A percentile compares a stretch with the other conserved stretches of the same genome.
phyloP scores from a whole-genome alignment of 441 rosid genomes.

The Populus tomentosa region DNA sequence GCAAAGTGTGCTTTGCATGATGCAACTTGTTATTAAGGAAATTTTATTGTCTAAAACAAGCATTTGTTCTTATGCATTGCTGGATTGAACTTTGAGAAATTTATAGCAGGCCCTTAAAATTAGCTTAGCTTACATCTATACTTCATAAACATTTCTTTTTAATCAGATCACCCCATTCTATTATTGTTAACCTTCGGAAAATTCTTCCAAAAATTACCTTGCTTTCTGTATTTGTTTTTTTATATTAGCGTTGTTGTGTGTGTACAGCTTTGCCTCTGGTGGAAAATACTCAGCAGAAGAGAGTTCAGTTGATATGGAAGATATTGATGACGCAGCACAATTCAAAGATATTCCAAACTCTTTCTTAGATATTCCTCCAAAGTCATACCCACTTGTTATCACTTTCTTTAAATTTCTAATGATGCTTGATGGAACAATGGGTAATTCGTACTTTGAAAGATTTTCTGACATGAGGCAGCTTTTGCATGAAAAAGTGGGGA shows the following conservation, averaged over 20 bases:
- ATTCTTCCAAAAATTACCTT: background rate
- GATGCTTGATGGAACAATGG: conserved; percentile 59
- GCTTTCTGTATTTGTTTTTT: background rate
- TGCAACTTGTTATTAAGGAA: background rate
- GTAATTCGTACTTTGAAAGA: conserved; percentile 43
- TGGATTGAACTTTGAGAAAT: background rate
- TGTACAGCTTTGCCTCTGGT: conserved; percentile 31
- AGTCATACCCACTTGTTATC: conserved; percentile 41
- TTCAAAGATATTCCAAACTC: conserved; percentile 49
- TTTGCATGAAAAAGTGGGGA: conserved; percentile 13
- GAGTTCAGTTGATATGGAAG: conserved; percentile 25
- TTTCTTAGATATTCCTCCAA: conserved; percentile 27
- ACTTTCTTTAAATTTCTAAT: conserved; percentile 48
- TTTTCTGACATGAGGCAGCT: conserved; percentile 30
- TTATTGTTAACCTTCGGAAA: background rate
- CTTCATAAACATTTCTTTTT: background rate
- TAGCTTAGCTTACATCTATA: background rate
- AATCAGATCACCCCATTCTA: background rate
- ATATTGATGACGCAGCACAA: conserved; percentile 26
- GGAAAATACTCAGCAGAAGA: conserved; percentile 21
- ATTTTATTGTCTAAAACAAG: background rate
- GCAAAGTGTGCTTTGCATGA: background rate
- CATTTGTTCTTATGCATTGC: background rate
- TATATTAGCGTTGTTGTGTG: background rate
- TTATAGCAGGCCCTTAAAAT: background rate